A percentile compares a stretch with the other conserved stretches of the same genome.
Evolutionary conservation across 257 asterid genomes (phyloP).

Genomic region (Ajuga chamaepitys): DNA sequence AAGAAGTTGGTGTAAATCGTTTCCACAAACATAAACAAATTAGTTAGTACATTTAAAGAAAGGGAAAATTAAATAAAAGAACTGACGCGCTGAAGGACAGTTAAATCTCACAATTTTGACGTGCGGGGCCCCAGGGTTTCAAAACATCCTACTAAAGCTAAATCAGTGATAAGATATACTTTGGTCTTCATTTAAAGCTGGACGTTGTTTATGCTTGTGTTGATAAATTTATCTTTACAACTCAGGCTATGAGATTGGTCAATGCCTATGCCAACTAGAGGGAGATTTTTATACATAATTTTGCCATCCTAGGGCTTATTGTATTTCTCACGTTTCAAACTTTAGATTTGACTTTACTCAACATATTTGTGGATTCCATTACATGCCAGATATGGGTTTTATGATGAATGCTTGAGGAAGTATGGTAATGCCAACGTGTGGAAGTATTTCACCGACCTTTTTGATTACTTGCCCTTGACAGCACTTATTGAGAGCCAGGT

Average conservation of each 20-base stretch:
- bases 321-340: slow-evolving; percentile 9
- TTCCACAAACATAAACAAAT: neutral
- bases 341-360: slow-evolving; percentile 3
- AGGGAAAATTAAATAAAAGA: neutral
- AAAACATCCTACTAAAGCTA: neutral
- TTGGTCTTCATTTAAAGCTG: neutral
- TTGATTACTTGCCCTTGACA: slow-evolving; percentile 94
- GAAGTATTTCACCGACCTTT: slow-evolving; percentile 98
- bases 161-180: neutral
- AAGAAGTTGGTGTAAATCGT: neutral
- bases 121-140: neutral
- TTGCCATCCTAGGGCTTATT: slow-evolving; percentile 2
- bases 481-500: slow-evolving; percentile 99
- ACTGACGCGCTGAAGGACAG: neutral
- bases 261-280: neutral
- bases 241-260: neutral
- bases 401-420: slow-evolving; percentile 98
- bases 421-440: slow-evolving; percentile 97
- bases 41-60: neutral
- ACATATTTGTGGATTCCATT: slow-evolving; percentile 23
- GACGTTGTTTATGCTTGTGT: neutral
- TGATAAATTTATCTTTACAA: neutral
- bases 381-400: slow-evolving; percentile 76
- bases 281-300: neutral
- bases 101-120: neutral